These are phyloP conservation scores for Avena sativa DNA, from an alignment of 176 grass and related monocot genomes.

Conservation along the genomic window DNA sequence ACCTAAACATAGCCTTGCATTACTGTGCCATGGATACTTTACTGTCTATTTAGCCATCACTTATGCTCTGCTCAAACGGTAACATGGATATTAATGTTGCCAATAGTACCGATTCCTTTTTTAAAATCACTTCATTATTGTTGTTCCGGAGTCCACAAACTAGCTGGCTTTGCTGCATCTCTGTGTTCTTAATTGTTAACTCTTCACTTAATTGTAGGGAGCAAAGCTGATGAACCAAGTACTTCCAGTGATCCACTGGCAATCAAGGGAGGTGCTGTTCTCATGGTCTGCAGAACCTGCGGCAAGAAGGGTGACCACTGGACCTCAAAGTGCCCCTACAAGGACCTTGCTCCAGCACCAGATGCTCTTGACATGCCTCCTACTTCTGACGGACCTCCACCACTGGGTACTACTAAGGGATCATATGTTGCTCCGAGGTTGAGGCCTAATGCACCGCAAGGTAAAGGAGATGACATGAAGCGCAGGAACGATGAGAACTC, in stretches of 20 bases:
- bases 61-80: neutral
- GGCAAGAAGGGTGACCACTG: too few species aligned
- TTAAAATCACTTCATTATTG: neutral
- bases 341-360: too few species aligned
- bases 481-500: too few species aligned
- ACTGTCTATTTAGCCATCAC: neutral
- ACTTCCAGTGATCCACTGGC: constrained; percentile 68
- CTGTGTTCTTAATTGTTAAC: constrained; percentile 9
- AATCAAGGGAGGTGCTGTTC: constrained; percentile 80
- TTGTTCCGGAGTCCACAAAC: neutral
- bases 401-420: too few species aligned
- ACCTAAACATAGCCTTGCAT: neutral
- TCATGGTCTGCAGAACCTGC: constrained; percentile 59
- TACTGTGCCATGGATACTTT: neutral
- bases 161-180: too few species aligned
- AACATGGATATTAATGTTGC: neutral
- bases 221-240: constrained; percentile 78
- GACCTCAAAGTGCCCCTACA: too few species aligned
- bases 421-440: too few species aligned
- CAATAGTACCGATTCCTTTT: neutral
- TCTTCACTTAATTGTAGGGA: constrained; percentile 56
- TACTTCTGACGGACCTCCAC: too few species aligned
- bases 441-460: too few species aligned
- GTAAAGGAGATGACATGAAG: too few species aligned
- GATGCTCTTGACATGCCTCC: too few species aligned